Base-by-base conservation (phyloP, 2,329 filamentous ascomycete species). In the Penicillium nordicum region DNA sequence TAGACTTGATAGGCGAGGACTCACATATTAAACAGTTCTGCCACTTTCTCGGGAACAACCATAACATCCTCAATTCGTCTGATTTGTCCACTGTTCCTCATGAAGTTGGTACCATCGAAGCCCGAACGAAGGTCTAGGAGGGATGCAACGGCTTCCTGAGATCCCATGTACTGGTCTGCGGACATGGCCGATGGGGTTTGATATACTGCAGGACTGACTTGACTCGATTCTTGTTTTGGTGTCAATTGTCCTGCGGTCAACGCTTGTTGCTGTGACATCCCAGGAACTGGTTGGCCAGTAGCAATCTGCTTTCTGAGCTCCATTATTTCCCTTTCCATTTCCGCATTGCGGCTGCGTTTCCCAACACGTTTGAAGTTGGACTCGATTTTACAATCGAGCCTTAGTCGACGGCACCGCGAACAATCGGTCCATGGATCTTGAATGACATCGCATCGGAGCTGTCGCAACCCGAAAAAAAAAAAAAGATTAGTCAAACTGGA, bases 331-430 rank as follows among this genome's bases (percentile, higher is more conserved):
- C 82, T 73, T 79, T 85, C 79, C 86, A 86, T 80, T 73, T 83
- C 77, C 69, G 84, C 83, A 80, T 87, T 79, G 76, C 85, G 76
- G 61, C 84, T 87, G 56, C 85, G 80, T 74, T 88, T 88, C 46
- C 84, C 85, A 34, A 88, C 76, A 58, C 86, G 81, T 74, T 86
- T 88, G 76, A 88, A 88, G 72, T 85, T 85, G 59, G 84, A 82
- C 66, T 88, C 84, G 69, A 88, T 87, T 66, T 85, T 84, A 74
- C 86, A 88, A 53, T 80, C 78, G 38, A 88, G 81, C 58, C 80
- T 81, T 55, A 87, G 79, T 63, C 86, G 86, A 59, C 79, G 77
- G 72, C 85, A 88, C 58, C 85, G 80, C 37, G 79, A 80, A 72
- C 85, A 88, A 50, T 80, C 78, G 58, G 78, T 77, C 73, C 84